Percentiles rank a stretch among this genome's conserved stretches.
Evolutionary conservation across 2,329 filamentous ascomycete genomes (phyloP).

Genomic region (Penicillium crustosum): DNA sequence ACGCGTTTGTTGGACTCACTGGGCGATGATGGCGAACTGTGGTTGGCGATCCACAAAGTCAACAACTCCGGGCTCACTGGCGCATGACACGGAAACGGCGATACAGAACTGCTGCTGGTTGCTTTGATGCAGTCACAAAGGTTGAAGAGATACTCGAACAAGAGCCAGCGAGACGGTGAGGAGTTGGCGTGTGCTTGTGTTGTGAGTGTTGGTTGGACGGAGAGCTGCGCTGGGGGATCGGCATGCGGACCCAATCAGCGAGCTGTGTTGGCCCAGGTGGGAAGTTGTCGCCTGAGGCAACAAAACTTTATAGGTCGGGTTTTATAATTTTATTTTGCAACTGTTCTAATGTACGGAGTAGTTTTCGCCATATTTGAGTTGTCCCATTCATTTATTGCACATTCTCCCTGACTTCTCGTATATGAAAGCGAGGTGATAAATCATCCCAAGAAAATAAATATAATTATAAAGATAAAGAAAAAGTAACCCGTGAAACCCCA

Average conservation of each 20-base stretch:
- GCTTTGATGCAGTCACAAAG: background rate
- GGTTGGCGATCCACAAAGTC: slow-evolving; percentile 15
- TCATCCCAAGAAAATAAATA: background rate
- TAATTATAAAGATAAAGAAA: background rate
- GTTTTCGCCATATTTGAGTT: background rate
- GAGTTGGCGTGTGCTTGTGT: slow-evolving; percentile 5
- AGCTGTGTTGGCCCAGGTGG: background rate
- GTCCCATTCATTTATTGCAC: background rate
- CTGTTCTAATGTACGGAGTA: background rate
- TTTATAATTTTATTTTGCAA: background rate
- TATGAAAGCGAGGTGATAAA: background rate
- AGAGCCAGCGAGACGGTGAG: slow-evolving; percentile 4
- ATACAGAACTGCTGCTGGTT: background rate
- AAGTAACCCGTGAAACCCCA: background rate
- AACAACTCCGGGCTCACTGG: background rate
- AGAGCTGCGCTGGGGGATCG: slow-evolving; percentile 6
- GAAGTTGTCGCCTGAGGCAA: slow-evolving; percentile 3
- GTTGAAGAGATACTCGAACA: background rate
- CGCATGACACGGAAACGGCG: slow-evolving; percentile 7
- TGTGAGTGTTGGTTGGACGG: slow-evolving; percentile 11
- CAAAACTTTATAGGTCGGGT: background rate
- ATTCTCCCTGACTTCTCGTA: background rate
- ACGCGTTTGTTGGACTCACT: slow-evolving; percentile 8
- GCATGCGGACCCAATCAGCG: slow-evolving; percentile 6
- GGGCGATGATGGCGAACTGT: slow-evolving; percentile 4